These are phyloP conservation scores for Gymnopus androsaceus DNA, from an alignment of 1,284 basidiomycete species.

Conservation along the genomic window DNA sequence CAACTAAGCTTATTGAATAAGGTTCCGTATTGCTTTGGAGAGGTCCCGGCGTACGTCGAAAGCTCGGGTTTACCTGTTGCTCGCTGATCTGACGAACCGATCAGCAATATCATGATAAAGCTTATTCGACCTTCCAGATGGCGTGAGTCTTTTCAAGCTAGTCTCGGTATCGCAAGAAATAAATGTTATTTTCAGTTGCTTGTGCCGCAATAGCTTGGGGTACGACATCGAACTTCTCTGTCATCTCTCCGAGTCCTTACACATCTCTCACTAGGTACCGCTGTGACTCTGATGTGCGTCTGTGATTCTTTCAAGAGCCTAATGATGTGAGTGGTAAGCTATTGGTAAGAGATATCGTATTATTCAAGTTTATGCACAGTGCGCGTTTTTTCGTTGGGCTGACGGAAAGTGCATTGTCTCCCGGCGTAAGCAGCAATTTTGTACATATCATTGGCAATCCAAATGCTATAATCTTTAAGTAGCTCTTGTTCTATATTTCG, in stretches of 20 bases:
- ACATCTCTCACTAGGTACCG: not conserved
- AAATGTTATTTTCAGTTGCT: not conserved
- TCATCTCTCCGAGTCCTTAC: not conserved
- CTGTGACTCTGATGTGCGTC: conserved; percentile 7
- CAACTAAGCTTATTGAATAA: not conserved
- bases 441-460: not conserved
- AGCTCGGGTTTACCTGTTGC: not conserved
- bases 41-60: not conserved
- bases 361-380: not conserved
- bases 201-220: conserved; percentile 1
- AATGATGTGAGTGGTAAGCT: not conserved
- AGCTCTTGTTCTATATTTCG: conserved; percentile 6
- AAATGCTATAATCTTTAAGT: not conserved
- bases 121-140: conserved; percentile 1
- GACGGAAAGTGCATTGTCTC: conserved; percentile 4
- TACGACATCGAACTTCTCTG: not conserved
- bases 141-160: not conserved
- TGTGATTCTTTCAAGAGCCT: conserved; percentile 6
- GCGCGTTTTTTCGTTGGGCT: conserved; percentile 4
- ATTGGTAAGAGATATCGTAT: no score
- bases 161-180: no score
- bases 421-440: not conserved
- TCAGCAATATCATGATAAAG: conserved; percentile 7
- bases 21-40: conserved; percentile 5
- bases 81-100: not conserved